Evolutionary conservation across 2,329 filamentous ascomycete genomes (phyloP).

Genomic region (Allantophomopsis lycopodina): DNA sequence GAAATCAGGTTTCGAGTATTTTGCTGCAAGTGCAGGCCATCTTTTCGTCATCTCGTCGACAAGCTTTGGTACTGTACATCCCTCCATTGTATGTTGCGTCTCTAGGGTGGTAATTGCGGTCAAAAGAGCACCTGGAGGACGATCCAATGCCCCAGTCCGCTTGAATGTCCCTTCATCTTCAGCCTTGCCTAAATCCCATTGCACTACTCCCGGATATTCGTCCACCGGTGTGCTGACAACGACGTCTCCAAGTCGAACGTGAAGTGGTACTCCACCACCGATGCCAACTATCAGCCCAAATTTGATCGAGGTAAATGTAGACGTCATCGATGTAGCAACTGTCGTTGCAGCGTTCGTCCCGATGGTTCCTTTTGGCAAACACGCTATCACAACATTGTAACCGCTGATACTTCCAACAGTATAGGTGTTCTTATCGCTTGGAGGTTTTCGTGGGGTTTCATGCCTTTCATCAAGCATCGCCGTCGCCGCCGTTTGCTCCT

Average conservation of each 20-base stretch:
- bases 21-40: too few relatives aligned
- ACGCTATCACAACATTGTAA: slow-evolving; percentile 20
- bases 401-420: slow-evolving; percentile 10
- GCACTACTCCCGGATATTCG: neutral
- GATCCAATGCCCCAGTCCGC: slow-evolving; percentile 3
- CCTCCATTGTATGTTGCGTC: too few relatives aligned
- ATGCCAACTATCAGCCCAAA: slow-evolving; percentile 29
- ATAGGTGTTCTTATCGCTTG: slow-evolving; percentile 9
- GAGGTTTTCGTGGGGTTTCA: too few relatives aligned
- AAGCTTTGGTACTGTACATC: too few relatives aligned
- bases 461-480: slow-evolving; percentile 9
- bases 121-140: too few relatives aligned
- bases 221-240: slow-evolving; percentile 2
- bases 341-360: slow-evolving; percentile 20
- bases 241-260: slow-evolving; percentile 6
- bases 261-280: slow-evolving; percentile 15
- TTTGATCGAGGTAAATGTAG: slow-evolving; percentile 19
- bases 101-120: too few relatives aligned
- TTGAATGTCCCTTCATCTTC: slow-evolving; percentile 3
- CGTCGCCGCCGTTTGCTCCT: slow-evolving; percentile 6
- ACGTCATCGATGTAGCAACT: slow-evolving; percentile 16
- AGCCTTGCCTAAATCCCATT: slow-evolving; percentile 1
- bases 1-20: too few relatives aligned
- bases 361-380: slow-evolving; percentile 16
- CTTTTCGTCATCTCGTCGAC: too few relatives aligned